Evolutionary conservation across 768 basidiomycete species (phyloP).

Genomic region (Podaxis sp.): DNA sequence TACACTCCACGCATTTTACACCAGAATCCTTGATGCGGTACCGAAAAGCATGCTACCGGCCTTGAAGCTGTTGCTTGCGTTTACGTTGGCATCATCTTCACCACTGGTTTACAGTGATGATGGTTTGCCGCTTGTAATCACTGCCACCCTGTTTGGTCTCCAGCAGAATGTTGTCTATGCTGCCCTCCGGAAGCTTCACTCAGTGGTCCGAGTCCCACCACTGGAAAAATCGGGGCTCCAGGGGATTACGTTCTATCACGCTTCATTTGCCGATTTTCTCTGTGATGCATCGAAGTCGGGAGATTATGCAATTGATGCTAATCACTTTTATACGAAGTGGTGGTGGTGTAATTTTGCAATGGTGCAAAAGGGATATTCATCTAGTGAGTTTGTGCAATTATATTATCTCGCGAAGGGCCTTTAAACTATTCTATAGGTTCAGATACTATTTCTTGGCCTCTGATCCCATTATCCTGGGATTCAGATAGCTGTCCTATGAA

Average conservation of each 20-base stretch:
- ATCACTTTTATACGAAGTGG: not conserved
- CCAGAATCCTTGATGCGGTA: not conserved
- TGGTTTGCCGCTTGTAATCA: not conserved
- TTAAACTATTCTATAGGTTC: not conserved
- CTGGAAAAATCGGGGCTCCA: not conserved
- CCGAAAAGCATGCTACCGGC: not conserved
- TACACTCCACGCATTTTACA: not conserved
- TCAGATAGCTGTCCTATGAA: not conserved
- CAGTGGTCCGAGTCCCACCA: not conserved
- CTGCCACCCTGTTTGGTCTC: not conserved
- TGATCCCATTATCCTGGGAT: not conserved
- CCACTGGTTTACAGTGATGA: not conserved
- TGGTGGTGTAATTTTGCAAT: not conserved
- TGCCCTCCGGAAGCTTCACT: slow-evolving; percentile 1
- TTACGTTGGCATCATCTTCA: not conserved
- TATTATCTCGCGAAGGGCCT: not conserved
- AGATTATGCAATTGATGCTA: not conserved
- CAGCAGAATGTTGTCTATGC: not conserved
- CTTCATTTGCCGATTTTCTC: not conserved
- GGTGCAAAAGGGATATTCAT: not conserved
- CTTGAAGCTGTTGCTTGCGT: not conserved
- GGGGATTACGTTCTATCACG: not conserved
- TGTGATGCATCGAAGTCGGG: not conserved
- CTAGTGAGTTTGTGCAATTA: not conserved
- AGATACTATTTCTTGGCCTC: not conserved